Percentiles rank a stretch among this genome's conserved stretches.
Evolutionary conservation across 2,329 filamentous ascomycete species (phyloP).

Genomic region (Byssochlamys sp.): DNA sequence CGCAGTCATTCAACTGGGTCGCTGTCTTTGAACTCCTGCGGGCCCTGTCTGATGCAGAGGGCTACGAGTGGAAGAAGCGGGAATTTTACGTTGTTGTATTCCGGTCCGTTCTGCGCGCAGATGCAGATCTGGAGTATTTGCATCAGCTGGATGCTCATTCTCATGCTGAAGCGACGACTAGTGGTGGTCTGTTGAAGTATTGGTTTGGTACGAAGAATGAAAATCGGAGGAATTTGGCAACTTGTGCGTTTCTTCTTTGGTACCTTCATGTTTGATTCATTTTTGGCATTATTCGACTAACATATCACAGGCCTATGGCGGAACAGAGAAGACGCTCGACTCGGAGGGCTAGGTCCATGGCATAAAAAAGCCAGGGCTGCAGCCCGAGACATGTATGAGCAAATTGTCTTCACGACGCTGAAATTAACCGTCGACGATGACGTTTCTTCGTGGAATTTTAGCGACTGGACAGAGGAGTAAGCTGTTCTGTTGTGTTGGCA

Average conservation of each 20-base stretch:
- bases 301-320: slow-evolving; percentile 55
- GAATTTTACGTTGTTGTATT: slow-evolving; percentile 80
- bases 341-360: slow-evolving; percentile 50
- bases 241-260: slow-evolving; percentile 45
- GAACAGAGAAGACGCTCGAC: slow-evolving; percentile 50
- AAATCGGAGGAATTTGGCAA: slow-evolving; percentile 68
- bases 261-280: background rate
- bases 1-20: slow-evolving; percentile 68
- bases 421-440: slow-evolving; percentile 58
- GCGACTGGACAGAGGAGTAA: slow-evolving; percentile 42
- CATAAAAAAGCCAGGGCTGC: slow-evolving; percentile 45
- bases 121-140: slow-evolving; percentile 58
- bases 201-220: slow-evolving; percentile 73
- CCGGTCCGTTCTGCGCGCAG: slow-evolving; percentile 59
- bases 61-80: slow-evolving; percentile 49
- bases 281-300: slow-evolving; percentile 1
- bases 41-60: slow-evolving; percentile 40
- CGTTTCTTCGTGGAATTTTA: slow-evolving; percentile 54
- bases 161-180: slow-evolving; percentile 68
- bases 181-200: slow-evolving; percentile 81
- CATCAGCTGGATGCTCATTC: slow-evolving; percentile 66
- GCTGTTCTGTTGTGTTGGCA: background rate
- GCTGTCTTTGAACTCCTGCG: slow-evolving; percentile 51
- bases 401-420: slow-evolving; percentile 58
- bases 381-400: slow-evolving; percentile 44